phyloP scores from a whole-genome alignment of 164 flowering plant species.

The Saururus chinensis region DNA sequence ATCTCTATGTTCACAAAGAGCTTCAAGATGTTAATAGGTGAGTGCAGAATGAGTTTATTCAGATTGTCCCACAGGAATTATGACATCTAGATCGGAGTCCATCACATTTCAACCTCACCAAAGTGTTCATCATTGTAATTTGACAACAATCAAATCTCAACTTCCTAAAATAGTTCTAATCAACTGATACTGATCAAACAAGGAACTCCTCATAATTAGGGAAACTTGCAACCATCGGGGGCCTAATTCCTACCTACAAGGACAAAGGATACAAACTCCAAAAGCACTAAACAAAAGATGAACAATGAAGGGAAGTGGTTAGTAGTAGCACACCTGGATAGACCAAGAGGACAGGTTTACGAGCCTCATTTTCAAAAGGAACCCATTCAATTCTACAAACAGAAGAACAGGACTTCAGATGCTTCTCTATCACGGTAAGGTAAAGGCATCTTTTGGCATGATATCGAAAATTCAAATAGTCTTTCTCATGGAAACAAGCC shows the following conservation, averaged over 20 bases:
- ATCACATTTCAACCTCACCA: too few relatives aligned
- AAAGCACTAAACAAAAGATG: not conserved
- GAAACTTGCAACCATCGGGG: too few relatives aligned
- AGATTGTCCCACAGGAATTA: too few relatives aligned
- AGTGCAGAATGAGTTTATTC: too few relatives aligned
- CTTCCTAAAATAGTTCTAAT: not conserved
- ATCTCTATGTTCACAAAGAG: not conserved
- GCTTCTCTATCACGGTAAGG: constrained; percentile 60
- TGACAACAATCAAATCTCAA: not conserved
- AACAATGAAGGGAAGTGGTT: not conserved
- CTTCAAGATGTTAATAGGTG: not conserved
- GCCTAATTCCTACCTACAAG: too few relatives aligned
- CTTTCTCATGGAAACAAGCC: constrained; percentile 89
- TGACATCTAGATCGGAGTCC: too few relatives aligned
- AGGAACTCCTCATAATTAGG: too few relatives aligned
- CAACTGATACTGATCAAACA: too few relatives aligned
- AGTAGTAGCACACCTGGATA: constrained; percentile 45
- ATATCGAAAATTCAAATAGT: constrained; percentile 78
- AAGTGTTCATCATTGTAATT: not conserved
- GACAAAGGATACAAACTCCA: too few relatives aligned
- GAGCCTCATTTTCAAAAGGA: constrained; percentile 70
- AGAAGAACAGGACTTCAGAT: constrained; percentile 29
- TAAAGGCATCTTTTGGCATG: constrained; percentile 91
- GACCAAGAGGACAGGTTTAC: constrained; percentile 69
- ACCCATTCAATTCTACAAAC: constrained; percentile 61